Conservation (phyloP, 495 filamentous ascomycete species). For the Xylaria curta region DNA sequence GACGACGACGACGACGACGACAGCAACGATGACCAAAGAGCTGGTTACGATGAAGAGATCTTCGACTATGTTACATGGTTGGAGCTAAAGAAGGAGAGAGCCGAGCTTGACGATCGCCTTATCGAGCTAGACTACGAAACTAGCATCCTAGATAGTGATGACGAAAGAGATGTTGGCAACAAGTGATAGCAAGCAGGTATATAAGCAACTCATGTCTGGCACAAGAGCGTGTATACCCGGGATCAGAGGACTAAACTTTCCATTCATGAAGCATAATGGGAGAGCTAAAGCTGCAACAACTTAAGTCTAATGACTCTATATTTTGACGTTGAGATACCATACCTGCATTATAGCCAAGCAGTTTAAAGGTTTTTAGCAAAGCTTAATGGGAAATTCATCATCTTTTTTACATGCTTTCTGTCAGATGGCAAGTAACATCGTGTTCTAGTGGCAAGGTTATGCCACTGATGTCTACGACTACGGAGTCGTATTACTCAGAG, state of each 20-base stretch:
- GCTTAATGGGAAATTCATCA: background rate
- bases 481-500: no score
- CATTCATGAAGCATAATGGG: background rate
- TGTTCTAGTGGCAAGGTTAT: background rate
- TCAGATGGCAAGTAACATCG: background rate
- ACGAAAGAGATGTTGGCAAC: constrained; percentile 7
- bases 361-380: background rate
- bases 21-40: background rate
- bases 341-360: background rate
- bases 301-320: background rate
- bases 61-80: constrained; percentile 20
- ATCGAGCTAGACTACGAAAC: constrained; percentile 26
- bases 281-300: background rate
- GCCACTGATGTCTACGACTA: no score
- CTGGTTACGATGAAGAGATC: background rate
- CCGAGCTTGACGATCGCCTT: constrained; percentile 16
- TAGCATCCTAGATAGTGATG: constrained; percentile 25
- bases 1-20: background rate
- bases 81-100: constrained; percentile 15
- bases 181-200: background rate
- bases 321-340: background rate
- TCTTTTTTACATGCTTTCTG: background rate
- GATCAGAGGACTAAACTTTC: background rate
- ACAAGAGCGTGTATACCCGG: background rate
- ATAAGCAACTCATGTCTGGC: background rate